These are phyloP conservation scores for Casaregolazyma lundiana DNA, from an alignment of 1,139 yeast genomes.

Conservation along the genomic window DNA sequence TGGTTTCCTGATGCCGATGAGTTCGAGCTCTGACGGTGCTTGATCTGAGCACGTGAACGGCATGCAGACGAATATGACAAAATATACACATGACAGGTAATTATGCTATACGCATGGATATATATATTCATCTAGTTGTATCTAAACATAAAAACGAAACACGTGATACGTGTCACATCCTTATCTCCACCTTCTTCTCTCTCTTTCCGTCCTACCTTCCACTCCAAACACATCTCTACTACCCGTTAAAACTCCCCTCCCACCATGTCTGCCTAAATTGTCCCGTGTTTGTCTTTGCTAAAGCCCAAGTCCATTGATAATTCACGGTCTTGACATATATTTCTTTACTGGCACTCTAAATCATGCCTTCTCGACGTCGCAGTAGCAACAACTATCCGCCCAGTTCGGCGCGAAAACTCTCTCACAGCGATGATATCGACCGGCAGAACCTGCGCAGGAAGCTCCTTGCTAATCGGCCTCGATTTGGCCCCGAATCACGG, in stretches of 20 bases:
- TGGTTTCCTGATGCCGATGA: slow-evolving; percentile 56
- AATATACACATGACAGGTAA: no score
- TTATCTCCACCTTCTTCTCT: background rate
- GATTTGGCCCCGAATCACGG: background rate
- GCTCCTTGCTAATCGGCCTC: slow-evolving; percentile 5
- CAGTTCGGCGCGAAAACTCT: slow-evolving; percentile 1
- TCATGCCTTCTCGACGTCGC: slow-evolving; percentile 3
- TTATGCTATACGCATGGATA: no score
- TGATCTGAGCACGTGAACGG: no score
- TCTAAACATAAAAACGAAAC: background rate
- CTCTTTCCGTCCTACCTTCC: background rate
- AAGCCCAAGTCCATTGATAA: slow-evolving; percentile 1
- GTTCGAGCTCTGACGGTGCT: background rate
- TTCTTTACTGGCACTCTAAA: background rate
- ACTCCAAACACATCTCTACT: background rate
- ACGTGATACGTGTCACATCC: no score
- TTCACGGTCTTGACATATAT: background rate
- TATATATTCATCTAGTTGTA: background rate
- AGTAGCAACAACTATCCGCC: slow-evolving; percentile 1
- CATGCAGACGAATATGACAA: no score
- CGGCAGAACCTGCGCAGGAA: slow-evolving; percentile 2
- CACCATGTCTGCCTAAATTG: slow-evolving; percentile 7
- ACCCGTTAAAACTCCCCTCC: background rate
- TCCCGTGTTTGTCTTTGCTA: slow-evolving; percentile 4
- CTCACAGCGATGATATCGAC: slow-evolving; percentile 6